Percentiles rank a stretch among this genome's conserved stretches.
phyloP scores from a whole-genome alignment of 2,329 filamentous ascomycete genomes.

The Cytospora leucostoma region DNA sequence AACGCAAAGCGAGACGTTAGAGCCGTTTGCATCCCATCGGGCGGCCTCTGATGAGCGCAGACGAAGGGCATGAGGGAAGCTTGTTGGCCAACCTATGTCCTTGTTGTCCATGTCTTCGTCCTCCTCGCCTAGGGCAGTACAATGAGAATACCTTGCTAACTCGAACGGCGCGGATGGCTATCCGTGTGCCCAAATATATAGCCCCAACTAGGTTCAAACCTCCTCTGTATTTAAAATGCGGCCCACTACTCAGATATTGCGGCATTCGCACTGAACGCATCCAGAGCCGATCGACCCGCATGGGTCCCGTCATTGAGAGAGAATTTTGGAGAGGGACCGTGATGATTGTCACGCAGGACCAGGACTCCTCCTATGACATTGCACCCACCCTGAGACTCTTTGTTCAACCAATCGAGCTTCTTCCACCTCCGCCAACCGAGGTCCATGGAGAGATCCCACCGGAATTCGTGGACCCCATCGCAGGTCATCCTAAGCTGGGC shows the following conservation, averaged over 20 bases:
- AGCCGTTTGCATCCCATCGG: conserved; percentile 23
- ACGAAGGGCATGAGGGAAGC: not conserved
- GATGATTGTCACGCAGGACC: conserved; percentile 92
- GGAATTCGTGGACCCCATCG: conserved; percentile 86
- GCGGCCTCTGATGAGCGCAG: conserved; percentile 7
- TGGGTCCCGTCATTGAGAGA: conserved; percentile 50
- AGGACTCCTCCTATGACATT: conserved; percentile 78
- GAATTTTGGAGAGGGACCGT: conserved; percentile 92
- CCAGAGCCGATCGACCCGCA: conserved; percentile 41
- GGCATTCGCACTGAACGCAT: conserved; percentile 71
- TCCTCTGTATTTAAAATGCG: conserved; percentile 81
- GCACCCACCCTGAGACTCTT: conserved; percentile 81
- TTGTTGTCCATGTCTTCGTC: conserved; percentile 8
- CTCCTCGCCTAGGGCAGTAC: conserved; percentile 1
- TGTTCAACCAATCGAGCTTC: conserved; percentile 78
- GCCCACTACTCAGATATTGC: conserved; percentile 85
- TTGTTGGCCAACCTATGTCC: conserved; percentile 5
- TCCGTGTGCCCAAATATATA: conserved; percentile 33
- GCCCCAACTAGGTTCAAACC: conserved; percentile 77
- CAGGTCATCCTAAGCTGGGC: conserved; percentile 82
- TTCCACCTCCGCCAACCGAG: conserved; percentile 74
- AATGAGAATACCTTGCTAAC: conserved; percentile 43
- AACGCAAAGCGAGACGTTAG: conserved; percentile 24
- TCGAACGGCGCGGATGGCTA: conserved; percentile 65
- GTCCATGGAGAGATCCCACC: conserved; percentile 68